A percentile compares a stretch with the other conserved stretches of the same genome.
These are phyloP conservation scores for Penicillium sp. DNA, from an alignment of 2,329 filamentous ascomycete species.

Conservation along the genomic window DNA sequence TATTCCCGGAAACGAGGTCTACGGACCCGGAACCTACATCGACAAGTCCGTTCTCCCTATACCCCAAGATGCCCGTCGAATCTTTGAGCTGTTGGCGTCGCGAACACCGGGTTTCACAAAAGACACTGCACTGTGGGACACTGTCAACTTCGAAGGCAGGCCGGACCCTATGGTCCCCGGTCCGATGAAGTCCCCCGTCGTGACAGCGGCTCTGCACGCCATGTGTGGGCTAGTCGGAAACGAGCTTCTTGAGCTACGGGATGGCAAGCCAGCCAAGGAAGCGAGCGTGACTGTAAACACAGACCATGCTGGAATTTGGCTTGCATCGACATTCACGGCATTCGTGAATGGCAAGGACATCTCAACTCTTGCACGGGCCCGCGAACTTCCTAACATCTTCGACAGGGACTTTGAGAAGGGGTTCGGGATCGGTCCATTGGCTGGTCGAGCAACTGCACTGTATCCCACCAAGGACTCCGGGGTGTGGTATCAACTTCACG, in stretches of 20 bases:
- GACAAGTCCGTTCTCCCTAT: slow-evolving; percentile 34
- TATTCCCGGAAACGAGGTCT: slow-evolving; percentile 20
- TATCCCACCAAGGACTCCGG: slow-evolving; percentile 43
- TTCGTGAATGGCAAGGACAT: slow-evolving; percentile 34
- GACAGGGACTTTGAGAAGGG: slow-evolving; percentile 36
- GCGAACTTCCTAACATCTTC: slow-evolving; percentile 24
- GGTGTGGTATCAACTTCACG: slow-evolving; percentile 46
- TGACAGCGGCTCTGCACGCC: slow-evolving; percentile 37
- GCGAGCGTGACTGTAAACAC: slow-evolving; percentile 38
- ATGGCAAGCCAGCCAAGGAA: slow-evolving; percentile 9
- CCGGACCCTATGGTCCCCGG: slow-evolving; percentile 37
- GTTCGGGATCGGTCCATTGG: slow-evolving; percentile 28
- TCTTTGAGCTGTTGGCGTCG: slow-evolving; percentile 34
- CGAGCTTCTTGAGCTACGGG: slow-evolving; percentile 30
- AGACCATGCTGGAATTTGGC: slow-evolving; percentile 41
- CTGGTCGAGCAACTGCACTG: slow-evolving; percentile 38
- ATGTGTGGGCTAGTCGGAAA: slow-evolving; percentile 40
- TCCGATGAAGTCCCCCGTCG: slow-evolving; percentile 38
- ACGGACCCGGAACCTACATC: slow-evolving; percentile 37
- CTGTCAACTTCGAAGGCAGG: slow-evolving; percentile 36
- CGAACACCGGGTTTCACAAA: slow-evolving; percentile 37
- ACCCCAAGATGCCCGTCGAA: slow-evolving; percentile 29
- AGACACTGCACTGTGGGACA: slow-evolving; percentile 21
- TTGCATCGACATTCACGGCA: slow-evolving; percentile 35
- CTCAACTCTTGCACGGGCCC: slow-evolving; percentile 22